Evolutionary conservation across 176 grass and related monocot species (phyloP).

Genomic region (Pontederia paniculata): DNA sequence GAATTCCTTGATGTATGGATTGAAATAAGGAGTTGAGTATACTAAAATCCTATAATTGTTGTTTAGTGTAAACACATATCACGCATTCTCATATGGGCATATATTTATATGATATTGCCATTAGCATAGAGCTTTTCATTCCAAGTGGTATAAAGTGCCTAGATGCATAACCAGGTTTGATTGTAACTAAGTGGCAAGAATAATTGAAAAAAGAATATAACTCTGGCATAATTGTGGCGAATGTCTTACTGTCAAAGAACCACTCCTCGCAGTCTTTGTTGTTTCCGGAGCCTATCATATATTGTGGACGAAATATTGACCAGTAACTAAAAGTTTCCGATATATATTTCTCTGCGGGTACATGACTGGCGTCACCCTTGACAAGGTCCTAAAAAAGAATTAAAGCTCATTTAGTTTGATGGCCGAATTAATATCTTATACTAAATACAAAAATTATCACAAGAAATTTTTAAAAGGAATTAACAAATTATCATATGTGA

Average conservation of each 20-base stretch:
- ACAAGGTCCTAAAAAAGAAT: conserved; percentile 52
- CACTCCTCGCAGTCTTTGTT: conserved; percentile 99
- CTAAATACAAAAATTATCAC: too few species aligned
- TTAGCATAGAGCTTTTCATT: background rate
- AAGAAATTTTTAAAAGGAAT: too few species aligned
- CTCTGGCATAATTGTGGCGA: background rate
- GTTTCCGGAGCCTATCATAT: conserved; percentile 97
- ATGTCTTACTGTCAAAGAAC: conserved; percentile 86
- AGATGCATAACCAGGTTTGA: background rate
- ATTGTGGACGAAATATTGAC: conserved; percentile 76
- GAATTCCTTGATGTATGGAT: too few species aligned
- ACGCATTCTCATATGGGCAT: too few species aligned
- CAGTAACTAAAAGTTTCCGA: conserved; percentile 53
- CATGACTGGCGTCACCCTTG: conserved; percentile 75
- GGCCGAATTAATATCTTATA: too few species aligned
- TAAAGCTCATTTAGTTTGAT: background rate
- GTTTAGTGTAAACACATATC: too few species aligned
- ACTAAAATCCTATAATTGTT: too few species aligned
- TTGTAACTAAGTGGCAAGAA: background rate
- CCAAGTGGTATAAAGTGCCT: background rate
- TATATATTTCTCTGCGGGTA: conserved; percentile 73
- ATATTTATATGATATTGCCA: too few species aligned
- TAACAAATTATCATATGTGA: too few species aligned
- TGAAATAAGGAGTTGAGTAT: too few species aligned
- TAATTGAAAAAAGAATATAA: background rate